Evolutionary conservation across 1,284 basidiomycete species (phyloP), one percentile per base, ranked within the genome.

Genomic region (Trichosporon ovoides): DNA sequence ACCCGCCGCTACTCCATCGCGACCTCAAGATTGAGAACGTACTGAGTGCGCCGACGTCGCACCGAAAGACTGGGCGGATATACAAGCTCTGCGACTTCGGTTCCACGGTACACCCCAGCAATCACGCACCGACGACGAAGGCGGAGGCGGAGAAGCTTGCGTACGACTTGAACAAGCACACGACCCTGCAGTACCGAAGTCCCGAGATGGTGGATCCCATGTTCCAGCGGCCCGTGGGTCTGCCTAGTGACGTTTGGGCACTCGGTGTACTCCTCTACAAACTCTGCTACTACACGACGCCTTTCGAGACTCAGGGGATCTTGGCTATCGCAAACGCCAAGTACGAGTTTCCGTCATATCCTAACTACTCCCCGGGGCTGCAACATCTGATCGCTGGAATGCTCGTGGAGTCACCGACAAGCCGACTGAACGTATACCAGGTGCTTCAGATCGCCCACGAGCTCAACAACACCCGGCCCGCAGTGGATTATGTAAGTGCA

Each of bases 21-120:
- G 96, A 99, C 78, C 85, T 99, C 72, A 99, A 99, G 76, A 92
- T 97, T 38, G 96, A 99, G 77, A 99, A 99, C 76, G 97, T 99
- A 68, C 84, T 99, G 0, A 78, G 81, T 31, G 57, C 64, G 3
- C 62, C 89, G 87, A 74, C 85, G 85, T 58, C 69, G 3, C 58
- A 65, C 37, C 64, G 73, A 18, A 72, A 72, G 1, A 56, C 84
- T 83, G 24, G 76, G 79, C 18, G 85, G 63, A 65, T 86, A 2
- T 98, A 88, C 83, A 99, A 98, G 77, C 83, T 99, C 16, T 98
- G 96, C 76, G 96, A 99, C 75, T 99, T 99, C 78, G 96, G 96
- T 38, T 96, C 92, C 24, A 89, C 95, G 3, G 87, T 87, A 0
- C 84, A 86, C 1, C 86, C 92, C 3, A 79, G 86, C 14, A 70